These are phyloP conservation scores for Xylaria palmicola DNA, from an alignment of 495 filamentous ascomycete genomes.

Conservation along the genomic window DNA sequence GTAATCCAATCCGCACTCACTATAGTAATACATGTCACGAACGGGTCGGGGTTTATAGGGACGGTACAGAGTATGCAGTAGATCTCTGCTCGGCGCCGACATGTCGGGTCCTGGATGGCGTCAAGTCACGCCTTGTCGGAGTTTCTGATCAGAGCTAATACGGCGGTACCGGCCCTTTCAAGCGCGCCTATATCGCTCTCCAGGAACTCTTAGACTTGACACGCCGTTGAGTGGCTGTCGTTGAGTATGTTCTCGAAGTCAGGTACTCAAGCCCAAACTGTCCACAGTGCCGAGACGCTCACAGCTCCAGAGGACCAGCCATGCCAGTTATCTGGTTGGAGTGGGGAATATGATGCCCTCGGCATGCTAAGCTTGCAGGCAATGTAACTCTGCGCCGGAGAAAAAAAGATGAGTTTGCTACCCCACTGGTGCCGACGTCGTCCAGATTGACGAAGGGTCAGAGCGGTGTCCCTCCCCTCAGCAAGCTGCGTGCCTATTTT, in stretches of 20 bases:
- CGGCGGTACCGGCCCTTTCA: neutral
- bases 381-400: constrained; percentile 17
- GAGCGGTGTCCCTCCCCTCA: constrained; percentile 5
- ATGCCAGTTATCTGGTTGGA: constrained; percentile 3
- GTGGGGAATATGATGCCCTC: constrained; percentile 14
- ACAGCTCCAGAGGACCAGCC: neutral
- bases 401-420: constrained; percentile 7
- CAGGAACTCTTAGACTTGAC: neutral
- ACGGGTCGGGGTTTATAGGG: neutral
- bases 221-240: constrained; percentile 13
- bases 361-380: constrained; percentile 10
- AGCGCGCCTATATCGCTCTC: neutral
- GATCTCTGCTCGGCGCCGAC: constrained; percentile 16
- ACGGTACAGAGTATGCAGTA: neutral
- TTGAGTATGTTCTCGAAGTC: neutral
- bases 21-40: neutral
- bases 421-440: constrained; percentile 9
- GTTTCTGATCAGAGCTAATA: neutral
- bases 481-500: constrained; percentile 12
- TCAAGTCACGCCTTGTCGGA: constrained; percentile 5
- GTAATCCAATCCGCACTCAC: too few species aligned
- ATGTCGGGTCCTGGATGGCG: constrained; percentile 12
- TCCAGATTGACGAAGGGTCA: constrained; percentile 9
- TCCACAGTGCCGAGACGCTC: constrained; percentile 9
- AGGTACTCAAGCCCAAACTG: neutral